phyloP scores from a whole-genome alignment of 148 eudicot genomes.

The Heliamphora exappendiculata region DNA sequence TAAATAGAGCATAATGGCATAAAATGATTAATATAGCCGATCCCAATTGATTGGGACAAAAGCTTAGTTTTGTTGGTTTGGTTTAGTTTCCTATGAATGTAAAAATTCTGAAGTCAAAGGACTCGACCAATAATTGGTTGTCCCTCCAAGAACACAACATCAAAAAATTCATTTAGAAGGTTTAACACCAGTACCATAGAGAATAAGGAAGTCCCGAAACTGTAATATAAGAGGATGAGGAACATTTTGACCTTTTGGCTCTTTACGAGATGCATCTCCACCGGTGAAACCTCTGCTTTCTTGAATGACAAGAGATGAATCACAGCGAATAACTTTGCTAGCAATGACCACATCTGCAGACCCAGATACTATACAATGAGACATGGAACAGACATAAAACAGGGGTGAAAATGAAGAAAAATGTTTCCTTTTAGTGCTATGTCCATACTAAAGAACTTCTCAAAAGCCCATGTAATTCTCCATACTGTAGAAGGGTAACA shows the following conservation, averaged over 20 bases:
- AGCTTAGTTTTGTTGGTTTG: no score
- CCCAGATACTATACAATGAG: background rate
- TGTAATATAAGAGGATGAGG: background rate
- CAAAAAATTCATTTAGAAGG: background rate
- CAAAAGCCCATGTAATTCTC: background rate
- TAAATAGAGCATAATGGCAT: no score
- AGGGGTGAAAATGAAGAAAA: background rate
- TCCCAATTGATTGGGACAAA: no score
- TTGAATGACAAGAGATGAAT: background rate
- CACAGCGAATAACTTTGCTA: background rate
- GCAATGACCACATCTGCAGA: background rate
- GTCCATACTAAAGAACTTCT: no score
- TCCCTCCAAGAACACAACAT: background rate
- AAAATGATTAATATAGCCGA: no score
- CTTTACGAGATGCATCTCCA: background rate
- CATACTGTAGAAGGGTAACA: no score
- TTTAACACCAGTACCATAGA: no score
- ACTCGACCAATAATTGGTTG: background rate
- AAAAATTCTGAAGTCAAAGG: background rate
- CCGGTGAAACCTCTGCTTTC: background rate
- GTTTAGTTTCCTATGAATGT: background rate
- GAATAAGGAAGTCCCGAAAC: background rate
- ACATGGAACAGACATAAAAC: background rate
- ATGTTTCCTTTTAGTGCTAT: no score
- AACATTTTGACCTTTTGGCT: constrained; percentile 9